Conservation (phyloP, 2,329 filamentous ascomycete species). For the Exophiala calicioides region DNA sequence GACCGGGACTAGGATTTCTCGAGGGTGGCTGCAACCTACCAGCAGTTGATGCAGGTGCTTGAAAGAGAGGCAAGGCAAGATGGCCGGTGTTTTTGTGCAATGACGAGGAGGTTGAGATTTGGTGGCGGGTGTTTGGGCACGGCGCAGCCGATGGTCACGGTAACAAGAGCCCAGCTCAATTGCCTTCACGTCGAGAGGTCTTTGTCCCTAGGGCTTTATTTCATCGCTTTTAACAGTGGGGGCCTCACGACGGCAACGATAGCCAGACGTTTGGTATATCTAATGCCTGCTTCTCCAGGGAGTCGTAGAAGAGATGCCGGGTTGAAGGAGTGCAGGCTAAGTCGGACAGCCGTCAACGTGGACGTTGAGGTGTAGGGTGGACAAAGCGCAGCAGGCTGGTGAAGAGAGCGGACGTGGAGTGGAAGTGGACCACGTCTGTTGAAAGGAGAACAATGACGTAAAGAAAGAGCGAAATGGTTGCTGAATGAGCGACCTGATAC, state of each 20-base stretch:
- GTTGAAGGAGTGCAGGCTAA: not conserved
- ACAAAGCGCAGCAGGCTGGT: conserved; percentile 21
- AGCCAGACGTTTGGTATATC: not conserved
- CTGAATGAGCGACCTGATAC: conserved; percentile 22
- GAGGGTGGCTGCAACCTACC: conserved; percentile 24
- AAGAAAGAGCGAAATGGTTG: conserved; percentile 11
- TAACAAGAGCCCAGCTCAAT: conserved; percentile 32
- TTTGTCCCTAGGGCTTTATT: conserved; percentile 20
- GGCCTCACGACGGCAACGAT: not conserved
- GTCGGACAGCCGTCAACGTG: conserved; percentile 4
- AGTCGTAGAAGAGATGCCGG: not conserved
- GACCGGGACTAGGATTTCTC: conserved; percentile 9
- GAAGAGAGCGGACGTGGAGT: conserved; percentile 14
- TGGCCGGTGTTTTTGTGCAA: conserved; percentile 9
- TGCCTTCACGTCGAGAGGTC: conserved; percentile 10
- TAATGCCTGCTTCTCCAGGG: not conserved
- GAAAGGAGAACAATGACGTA: conserved; percentile 20
- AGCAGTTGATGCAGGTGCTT: conserved; percentile 17
- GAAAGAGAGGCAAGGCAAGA: conserved; percentile 14
- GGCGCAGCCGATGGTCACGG: conserved; percentile 29
- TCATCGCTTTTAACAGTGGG: conserved; percentile 18
- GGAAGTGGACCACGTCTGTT: conserved; percentile 5
- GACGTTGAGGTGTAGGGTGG: conserved; percentile 4
- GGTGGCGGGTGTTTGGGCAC: conserved; percentile 22
- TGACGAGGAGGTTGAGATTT: not conserved